Evolutionary conservation across 2,329 filamentous ascomycete genomes (phyloP), one percentile per base, ranked within the genome.

Genomic region (Thielaviopsis populi): DNA sequence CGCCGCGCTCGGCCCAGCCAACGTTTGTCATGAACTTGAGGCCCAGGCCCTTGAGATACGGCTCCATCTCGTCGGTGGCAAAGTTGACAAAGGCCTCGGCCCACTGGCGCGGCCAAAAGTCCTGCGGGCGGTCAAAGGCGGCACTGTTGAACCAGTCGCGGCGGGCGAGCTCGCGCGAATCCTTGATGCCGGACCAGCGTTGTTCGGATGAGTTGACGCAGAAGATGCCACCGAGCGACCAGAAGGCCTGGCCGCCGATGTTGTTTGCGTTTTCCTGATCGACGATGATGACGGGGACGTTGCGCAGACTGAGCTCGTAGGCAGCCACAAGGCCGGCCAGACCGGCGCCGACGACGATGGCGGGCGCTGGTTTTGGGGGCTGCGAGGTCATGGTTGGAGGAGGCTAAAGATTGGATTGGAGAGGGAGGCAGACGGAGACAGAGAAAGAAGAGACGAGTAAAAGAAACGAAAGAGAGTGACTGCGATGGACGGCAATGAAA

Each of bases 21-120:
- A 84, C 81, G 64, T 77, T 81, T 59, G 75, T 69, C 40, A 82
- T 63, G 67, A 84, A 83, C 0, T 77, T 74, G 19, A 83, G 68
- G 1, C 83, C 83, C 5, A 75, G 73, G 0, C 72, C 75, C 68
- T 79, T 80, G 67, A 84, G 75, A 66, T 85, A 85, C 27, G 68
- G 66, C 72, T 84, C 82, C 76, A 85, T 78, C 68, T 79, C 80
- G 68, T 81, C 79, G 1, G 79, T 72, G 1, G 83, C 82, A 70
- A 85, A 85, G 71, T 84, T 73, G 62, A 85, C 82, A 71, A 84
- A 85, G 0, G 82, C 82, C 70, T 82, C 77, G n/a, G 83, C 82
- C 83, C 83, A 85, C 60, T 75, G 73, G 8, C 78, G 76, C 48
- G 82, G 82, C 82, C 82, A 85, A 69, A 73, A 70, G 70, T 85